Evolutionary conservation across 2,329 filamentous ascomycete genomes (phyloP), one percentile per base, ranked within the genome.

Genomic region (Sarocladiaceae sp.): DNA sequence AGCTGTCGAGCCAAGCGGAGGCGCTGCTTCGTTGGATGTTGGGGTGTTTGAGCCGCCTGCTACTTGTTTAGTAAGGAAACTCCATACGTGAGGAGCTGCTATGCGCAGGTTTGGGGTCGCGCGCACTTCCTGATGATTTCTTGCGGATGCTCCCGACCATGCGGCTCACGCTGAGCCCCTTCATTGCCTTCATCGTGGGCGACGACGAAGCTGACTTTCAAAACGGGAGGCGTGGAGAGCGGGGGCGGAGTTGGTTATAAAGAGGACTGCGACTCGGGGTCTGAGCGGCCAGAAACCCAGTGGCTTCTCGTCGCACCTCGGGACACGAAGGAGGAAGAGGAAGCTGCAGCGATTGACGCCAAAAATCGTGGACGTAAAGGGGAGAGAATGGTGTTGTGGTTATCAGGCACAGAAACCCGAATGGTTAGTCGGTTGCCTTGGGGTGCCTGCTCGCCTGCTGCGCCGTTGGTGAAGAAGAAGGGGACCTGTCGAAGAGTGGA

Each of bases 131-230:
- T 49, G 44, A 50, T 43, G 20, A 66, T 54, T 67, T 69, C 58
- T 68, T 71, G 56, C 67, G 74, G 59, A 79, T 70, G 64, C 64
- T 74, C 51, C 71, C 73, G 34, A 78, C 65, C 69, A 78, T 66
- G 66, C 70, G 76, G 60, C 69, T 73, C 65, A 76, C 68, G 59
- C 68, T 73, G 48, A 78, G 67, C 29, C 70, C 66, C 63, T 74
- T 78, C 68, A 70, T 70, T 50, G 60, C 60, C 53, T 65, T 68
- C 64, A 68, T 69, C 44, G 46, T 52, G n/a, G n/a, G n/a, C n/a
- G 48, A 45, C 20, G 37, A 18, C 37, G 4, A n/a, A n/a, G 37
- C n/a, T 41, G 13, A 27, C 24, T 19, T 46, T 53, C 52, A 52
- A 48, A 49, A 47, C 43, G 48, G 48, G 39, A 48, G 39, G 27